Evolutionary conservation across 2,329 filamentous ascomycete genomes (phyloP).

Genomic region (Microsporum audouinii): DNA sequence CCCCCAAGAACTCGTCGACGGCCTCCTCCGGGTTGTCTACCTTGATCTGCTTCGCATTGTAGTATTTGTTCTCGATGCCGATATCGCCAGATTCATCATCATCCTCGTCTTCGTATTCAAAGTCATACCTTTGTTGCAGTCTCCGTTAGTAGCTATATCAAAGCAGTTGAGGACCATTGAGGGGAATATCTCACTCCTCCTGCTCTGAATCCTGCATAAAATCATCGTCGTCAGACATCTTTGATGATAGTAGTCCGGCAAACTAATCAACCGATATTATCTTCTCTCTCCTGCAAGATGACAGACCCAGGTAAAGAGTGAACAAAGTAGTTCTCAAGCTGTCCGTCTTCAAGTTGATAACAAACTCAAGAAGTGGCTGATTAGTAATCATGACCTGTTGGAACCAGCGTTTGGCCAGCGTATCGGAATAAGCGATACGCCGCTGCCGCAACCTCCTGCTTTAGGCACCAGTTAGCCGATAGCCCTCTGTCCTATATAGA

Average conservation of each 20-base stretch:
- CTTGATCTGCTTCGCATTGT: constrained; percentile 98
- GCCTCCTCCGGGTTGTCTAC: constrained; percentile 73
- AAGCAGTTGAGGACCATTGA: neutral
- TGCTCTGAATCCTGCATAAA: constrained; percentile 90
- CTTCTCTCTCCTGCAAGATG: neutral
- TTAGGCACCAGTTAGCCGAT: no score
- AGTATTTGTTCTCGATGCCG: constrained; percentile 98
- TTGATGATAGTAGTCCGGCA: neutral
- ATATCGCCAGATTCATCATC: constrained; percentile 80
- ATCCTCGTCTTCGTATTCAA: constrained; percentile 92
- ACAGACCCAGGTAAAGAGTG: neutral
- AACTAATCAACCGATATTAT: neutral
- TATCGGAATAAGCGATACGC: no score
- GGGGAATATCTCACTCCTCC: constrained; percentile 53
- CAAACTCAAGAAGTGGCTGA: no score
- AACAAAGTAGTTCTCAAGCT: neutral
- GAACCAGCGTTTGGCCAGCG: no score
- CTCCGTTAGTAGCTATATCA: neutral
- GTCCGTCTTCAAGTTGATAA: no score
- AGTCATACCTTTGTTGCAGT: constrained; percentile 58
- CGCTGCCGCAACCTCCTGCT: no score
- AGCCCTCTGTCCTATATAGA: no score
- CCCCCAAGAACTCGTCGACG: constrained; percentile 80
- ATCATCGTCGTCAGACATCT: constrained; percentile 73
- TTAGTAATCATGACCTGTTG: no score